These are phyloP conservation scores for Eimeria necatrix DNA, from an alignment of 169 alveolate genomes.

Conservation along the genomic window DNA sequence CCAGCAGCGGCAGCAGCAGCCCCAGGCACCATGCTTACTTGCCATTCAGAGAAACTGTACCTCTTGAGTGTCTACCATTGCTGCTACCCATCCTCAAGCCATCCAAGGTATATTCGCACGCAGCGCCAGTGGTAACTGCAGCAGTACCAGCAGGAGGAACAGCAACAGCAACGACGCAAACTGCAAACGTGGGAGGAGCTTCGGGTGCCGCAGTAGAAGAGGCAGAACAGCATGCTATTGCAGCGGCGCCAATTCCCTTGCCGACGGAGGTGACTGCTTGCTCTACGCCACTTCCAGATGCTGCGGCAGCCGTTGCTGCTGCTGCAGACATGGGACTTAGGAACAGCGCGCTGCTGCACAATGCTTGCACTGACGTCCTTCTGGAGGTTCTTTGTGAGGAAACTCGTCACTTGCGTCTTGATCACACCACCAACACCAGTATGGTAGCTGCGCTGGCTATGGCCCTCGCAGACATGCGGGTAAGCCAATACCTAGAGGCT, in stretches of 20 bases:
- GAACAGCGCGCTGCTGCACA: slow-evolving; percentile 55
- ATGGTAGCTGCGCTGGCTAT: slow-evolving; percentile 74
- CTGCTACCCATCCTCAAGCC: slow-evolving; percentile 47
- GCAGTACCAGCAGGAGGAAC: not conserved
- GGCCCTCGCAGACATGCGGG: slow-evolving; percentile 70
- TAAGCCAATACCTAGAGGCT: not conserved
- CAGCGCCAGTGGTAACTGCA: not conserved
- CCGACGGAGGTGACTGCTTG: not conserved
- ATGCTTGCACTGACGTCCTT: slow-evolving; percentile 47
- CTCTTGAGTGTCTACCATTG: slow-evolving; percentile 59
- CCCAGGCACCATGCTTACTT: slow-evolving; percentile 53
- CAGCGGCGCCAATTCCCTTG: not conserved
- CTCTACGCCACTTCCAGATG: not conserved
- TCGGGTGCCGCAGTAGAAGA: not conserved
- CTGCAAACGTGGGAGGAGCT: not conserved
- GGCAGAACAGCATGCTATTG: not conserved
- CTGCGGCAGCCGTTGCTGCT: slow-evolving; percentile 48
- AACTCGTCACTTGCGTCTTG: slow-evolving; percentile 75
- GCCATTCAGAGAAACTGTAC: slow-evolving; percentile 48
- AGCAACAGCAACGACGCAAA: not conserved
- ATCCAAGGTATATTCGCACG: slow-evolving; percentile 3
- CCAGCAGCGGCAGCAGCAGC: slow-evolving; percentile 59
- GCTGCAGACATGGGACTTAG: slow-evolving; percentile 26
- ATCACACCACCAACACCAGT: slow-evolving; percentile 76
- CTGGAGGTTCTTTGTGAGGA: slow-evolving; percentile 78